Percentiles rank a stretch among this genome's conserved stretches.
phyloP scores from a whole-genome alignment of 352 stramenopile species.

The Phytophthora chlamydospora region DNA sequence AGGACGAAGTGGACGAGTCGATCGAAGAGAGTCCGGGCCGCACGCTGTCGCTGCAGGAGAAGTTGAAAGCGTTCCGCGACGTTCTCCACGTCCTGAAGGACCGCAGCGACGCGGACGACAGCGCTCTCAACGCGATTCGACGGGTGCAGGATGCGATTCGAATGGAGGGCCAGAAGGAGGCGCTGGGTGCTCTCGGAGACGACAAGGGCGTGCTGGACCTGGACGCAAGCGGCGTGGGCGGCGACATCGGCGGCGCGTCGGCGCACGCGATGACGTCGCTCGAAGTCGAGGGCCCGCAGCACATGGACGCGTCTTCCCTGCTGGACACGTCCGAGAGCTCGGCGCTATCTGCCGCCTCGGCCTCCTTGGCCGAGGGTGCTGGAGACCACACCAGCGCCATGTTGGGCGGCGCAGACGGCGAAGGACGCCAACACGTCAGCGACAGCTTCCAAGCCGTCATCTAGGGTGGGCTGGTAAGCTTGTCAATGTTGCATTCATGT shows the following conservation, averaged over 20 bases:
- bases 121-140: conserved; percentile 56
- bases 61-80: conserved; percentile 81
- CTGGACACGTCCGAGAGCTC: conserved; percentile 47
- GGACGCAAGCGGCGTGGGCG: conserved; percentile 5
- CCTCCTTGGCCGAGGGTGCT: conserved; percentile 44
- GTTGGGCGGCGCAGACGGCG: conserved; percentile 23
- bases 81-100: conserved; percentile 79
- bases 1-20: conserved; percentile 70
- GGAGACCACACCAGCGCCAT: conserved; percentile 35
- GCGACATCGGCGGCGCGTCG: conserved; percentile 5
- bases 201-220: conserved; percentile 35
- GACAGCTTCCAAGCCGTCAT: conserved; percentile 47
- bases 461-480: conserved; percentile 11
- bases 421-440: conserved; percentile 25
- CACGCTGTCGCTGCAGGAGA: conserved; percentile 74
- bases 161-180: conserved; percentile 48
- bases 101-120: conserved; percentile 66
- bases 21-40: conserved; percentile 42
- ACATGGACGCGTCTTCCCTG: conserved; percentile 42
- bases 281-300: conserved; percentile 35
- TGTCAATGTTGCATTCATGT: too few species aligned
- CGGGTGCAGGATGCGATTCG: conserved; percentile 73
- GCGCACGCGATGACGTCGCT: conserved; percentile 32
- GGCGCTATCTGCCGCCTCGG: conserved; percentile 43
- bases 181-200: conserved; percentile 21